Conservation (phyloP, 257 asterid genomes). For the Solanum chiquidenum region DNA sequence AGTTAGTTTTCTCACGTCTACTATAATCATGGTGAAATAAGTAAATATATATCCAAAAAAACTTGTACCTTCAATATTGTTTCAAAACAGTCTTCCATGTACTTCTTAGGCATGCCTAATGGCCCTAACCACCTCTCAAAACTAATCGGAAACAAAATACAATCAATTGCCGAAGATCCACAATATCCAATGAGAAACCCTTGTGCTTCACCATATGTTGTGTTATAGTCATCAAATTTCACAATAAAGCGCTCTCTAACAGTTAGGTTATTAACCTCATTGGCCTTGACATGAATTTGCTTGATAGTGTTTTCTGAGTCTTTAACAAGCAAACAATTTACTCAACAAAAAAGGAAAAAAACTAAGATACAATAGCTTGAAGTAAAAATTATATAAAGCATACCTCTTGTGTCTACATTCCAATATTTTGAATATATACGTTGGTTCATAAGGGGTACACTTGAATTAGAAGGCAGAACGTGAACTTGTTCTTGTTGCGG, state of each 20-base stretch:
- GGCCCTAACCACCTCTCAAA: background rate
- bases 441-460: background rate
- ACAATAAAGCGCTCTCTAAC: background rate
- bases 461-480: background rate
- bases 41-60: background rate
- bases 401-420: background rate
- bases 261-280: background rate
- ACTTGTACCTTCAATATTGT: background rate
- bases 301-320: background rate
- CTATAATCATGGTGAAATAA: background rate
- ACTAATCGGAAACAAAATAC: background rate
- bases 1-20: background rate
- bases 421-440: background rate
- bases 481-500: background rate
- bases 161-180: background rate
- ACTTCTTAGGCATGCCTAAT: background rate
- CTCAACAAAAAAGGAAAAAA: background rate
- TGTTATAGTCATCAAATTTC: background rate
- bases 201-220: background rate
- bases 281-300: background rate
- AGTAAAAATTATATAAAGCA: background rate
- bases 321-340: background rate
- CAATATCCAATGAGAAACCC: background rate
- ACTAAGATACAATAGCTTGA: background rate
- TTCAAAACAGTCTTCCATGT: background rate